These are phyloP conservation scores for Centrapalus pauciflorus DNA, from an alignment of 129 eudicot species.

Conservation along the genomic window DNA sequence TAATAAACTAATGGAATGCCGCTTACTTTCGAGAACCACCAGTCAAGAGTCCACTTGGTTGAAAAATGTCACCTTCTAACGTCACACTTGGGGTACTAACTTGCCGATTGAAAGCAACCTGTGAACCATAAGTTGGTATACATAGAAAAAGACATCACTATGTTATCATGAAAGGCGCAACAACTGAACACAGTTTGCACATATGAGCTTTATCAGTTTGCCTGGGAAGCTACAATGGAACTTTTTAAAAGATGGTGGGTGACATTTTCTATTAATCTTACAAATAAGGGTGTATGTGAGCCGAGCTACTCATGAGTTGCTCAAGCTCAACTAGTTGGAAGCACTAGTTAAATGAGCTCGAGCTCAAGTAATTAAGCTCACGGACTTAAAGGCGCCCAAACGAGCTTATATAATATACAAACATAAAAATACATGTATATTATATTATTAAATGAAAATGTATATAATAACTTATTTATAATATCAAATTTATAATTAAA, in stretches of 20 bases:
- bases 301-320: too few species aligned
- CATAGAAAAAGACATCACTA: not conserved
- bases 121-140: constrained; percentile 16
- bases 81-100: constrained; percentile 74
- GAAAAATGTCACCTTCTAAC: constrained; percentile 88
- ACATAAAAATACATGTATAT: too few species aligned
- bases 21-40: constrained; percentile 98
- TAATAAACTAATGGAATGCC: not conserved
- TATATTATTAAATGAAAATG: too few species aligned
- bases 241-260: not conserved
- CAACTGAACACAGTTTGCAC: not conserved
- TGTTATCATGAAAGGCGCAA: not conserved
- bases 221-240: not conserved
- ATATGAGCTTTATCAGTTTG: not conserved
- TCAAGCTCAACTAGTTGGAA: too few species aligned
- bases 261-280: not conserved
- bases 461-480: too few species aligned
- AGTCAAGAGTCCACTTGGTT: constrained; percentile 93
- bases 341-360: too few species aligned
- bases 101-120: constrained; percentile 86
- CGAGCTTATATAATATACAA: too few species aligned
- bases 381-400: too few species aligned
- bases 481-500: too few species aligned
- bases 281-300: too few species aligned
- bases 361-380: too few species aligned